These are phyloP conservation scores for Galeopsis tetrahit DNA, from an alignment of 257 asterid species.

Conservation along the genomic window DNA sequence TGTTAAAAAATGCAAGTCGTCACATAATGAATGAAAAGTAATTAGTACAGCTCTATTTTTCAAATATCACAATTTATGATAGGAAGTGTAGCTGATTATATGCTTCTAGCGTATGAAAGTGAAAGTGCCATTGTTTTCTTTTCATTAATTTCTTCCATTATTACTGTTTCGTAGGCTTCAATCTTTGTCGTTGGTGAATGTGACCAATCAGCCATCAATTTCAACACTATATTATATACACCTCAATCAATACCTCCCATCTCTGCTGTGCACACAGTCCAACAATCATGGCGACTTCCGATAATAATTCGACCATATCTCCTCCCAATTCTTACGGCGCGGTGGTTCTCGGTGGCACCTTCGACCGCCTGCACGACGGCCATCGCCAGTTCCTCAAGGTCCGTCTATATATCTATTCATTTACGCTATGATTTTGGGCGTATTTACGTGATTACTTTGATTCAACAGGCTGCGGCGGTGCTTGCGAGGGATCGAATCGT, in stretches of 20 bases:
- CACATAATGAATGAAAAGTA: too few species aligned
- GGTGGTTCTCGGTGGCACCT: slow-evolving; percentile 95
- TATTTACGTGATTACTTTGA: slow-evolving; percentile 1
- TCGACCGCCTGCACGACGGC: slow-evolving; percentile 92
- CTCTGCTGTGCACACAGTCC: too few species aligned
- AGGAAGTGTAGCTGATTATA: too few species aligned
- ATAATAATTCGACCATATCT: slow-evolving; percentile 41
- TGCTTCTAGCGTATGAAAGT: too few species aligned
- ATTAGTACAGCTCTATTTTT: too few species aligned
- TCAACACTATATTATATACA: background rate
- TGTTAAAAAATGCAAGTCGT: too few species aligned
- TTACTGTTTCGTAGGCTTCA: background rate
- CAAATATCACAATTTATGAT: too few species aligned
- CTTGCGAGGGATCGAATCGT: slow-evolving; percentile 72
- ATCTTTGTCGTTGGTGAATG: background rate
- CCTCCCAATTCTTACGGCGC: slow-evolving; percentile 66
- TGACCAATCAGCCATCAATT: background rate
- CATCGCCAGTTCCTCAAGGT: slow-evolving; percentile 95
- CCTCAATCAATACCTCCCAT: too few species aligned
- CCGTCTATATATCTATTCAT: background rate
- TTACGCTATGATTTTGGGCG: background rate
- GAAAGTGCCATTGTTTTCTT: too few species aligned
- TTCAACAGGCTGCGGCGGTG: slow-evolving; percentile 67
- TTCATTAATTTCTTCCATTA: too few species aligned
- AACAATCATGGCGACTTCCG: slow-evolving; percentile 40